These are phyloP conservation scores for cucumber (Cucumis sativus) DNA, from an alignment of 306 rosid genomes.

Conservation along the genomic window Cucumber_9930_V3 NC_026658.2:1401501-1402000, in stretches of 20 bases:
- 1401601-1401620: slow-evolving; percentile 20
- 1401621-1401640: slow-evolving; percentile 28
- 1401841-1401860: neutral
- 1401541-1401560: slow-evolving; percentile 15
- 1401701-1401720: slow-evolving; percentile 80
- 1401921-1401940: slow-evolving; percentile 89
- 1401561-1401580: slow-evolving; percentile 22
- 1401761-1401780: slow-evolving; percentile 83
- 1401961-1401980: slow-evolving; percentile 50
- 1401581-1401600: slow-evolving; percentile 13
- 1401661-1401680: slow-evolving; percentile 49
- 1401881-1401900: neutral
- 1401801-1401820: slow-evolving; percentile 42
- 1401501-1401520: neutral
- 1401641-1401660: slow-evolving; percentile 26
- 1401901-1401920: slow-evolving; percentile 15
- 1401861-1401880: neutral
- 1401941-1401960: slow-evolving; percentile 75
- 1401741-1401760: slow-evolving; percentile 89
- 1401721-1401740: slow-evolving; percentile 94
- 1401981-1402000: slow-evolving; percentile 62
- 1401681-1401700: slow-evolving; percentile 60
- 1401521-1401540: slow-evolving; percentile 26
- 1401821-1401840: neutral
- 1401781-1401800: slow-evolving; percentile 98